Conservation (phyloP, 495 filamentous ascomycete genomes). For the Hypomontagnella monticulosa region DNA sequence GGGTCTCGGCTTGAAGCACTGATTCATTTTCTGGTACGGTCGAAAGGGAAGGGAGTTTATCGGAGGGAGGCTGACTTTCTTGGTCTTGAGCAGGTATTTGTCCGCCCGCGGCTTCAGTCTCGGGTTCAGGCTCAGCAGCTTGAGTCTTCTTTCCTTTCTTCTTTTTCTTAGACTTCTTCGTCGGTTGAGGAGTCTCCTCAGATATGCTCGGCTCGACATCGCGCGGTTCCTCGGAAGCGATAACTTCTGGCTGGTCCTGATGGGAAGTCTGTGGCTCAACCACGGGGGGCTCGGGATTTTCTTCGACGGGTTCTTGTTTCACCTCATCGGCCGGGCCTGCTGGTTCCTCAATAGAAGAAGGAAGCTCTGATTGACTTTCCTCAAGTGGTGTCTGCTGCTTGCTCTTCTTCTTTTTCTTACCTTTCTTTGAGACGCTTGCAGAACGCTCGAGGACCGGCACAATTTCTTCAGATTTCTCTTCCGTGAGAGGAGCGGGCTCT, state of each 20-base stretch:
- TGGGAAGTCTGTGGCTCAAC: constrained; percentile 11
- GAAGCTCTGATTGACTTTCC: constrained; percentile 13
- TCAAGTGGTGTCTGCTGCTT: constrained; percentile 16
- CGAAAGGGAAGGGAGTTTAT: background rate
- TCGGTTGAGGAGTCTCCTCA: constrained; percentile 20
- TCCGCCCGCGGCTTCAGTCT: constrained; percentile 2
- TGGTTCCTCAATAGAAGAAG: constrained; percentile 19
- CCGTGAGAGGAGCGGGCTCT: background rate
- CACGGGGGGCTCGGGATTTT: constrained; percentile 3
- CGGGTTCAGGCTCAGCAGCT: constrained; percentile 3
- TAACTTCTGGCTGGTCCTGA: constrained; percentile 22
- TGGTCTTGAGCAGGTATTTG: constrained; percentile 4
- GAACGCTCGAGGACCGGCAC: background rate
- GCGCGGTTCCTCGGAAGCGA: constrained; percentile 4
- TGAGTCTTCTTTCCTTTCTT: constrained; percentile 33
- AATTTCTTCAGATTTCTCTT: constrained; percentile 17
- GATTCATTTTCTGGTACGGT: constrained; percentile 12
- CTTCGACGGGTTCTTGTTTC: constrained; percentile 12
- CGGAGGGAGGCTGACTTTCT: constrained; percentile 5
- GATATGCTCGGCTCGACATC: constrained; percentile 8
- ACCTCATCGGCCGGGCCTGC: constrained; percentile 6
- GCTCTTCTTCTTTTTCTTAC: constrained; percentile 38
- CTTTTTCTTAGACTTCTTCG: constrained; percentile 43
- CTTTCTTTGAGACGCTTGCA: constrained; percentile 26
- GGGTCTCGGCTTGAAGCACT: constrained; percentile 9